phyloP scores from a whole-genome alignment of 768 basidiomycete species.

The Macrolepiota dolichaula region DNA sequence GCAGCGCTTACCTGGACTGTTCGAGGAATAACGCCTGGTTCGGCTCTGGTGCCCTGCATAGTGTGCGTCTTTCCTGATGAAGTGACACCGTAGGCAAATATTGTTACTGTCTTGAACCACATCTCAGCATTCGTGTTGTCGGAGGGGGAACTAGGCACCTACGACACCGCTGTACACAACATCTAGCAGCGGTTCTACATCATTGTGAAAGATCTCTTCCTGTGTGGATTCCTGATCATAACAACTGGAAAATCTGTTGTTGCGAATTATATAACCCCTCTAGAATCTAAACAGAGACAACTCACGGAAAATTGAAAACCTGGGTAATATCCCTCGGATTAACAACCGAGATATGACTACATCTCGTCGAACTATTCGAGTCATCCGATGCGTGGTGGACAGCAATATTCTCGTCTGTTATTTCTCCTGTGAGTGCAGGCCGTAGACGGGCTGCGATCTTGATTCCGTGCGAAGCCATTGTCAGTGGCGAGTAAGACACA shows the following conservation, averaged over 20 bases:
- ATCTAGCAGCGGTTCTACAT: constrained; percentile 76
- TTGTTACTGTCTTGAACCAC: constrained; percentile 64
- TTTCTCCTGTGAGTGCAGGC: constrained; percentile 58
- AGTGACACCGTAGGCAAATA: constrained; percentile 90
- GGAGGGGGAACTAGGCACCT: constrained; percentile 22
- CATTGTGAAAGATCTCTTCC: constrained; percentile 71
- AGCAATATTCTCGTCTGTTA: constrained; percentile 58
- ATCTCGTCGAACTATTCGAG: constrained; percentile 25
- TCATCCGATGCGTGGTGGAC: constrained; percentile 41
- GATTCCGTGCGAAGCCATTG: constrained; percentile 46
- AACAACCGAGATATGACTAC: constrained; percentile 56
- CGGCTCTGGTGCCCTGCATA: constrained; percentile 74
- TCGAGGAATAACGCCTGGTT: constrained; percentile 86
- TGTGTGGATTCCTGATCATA: constrained; percentile 71
- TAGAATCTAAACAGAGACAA: constrained; percentile 2
- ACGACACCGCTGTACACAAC: constrained; percentile 76
- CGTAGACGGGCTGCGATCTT: constrained; percentile 72
- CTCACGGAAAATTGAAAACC: constrained; percentile 77
- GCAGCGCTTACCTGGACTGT: constrained; percentile 60
- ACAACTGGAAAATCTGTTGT: constrained; percentile 71
- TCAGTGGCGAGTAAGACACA: neutral
- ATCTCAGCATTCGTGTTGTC: neutral
- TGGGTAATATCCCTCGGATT: constrained; percentile 70
- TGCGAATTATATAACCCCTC: neutral
- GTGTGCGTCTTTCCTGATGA: constrained; percentile 92